Evolutionary conservation across 179 eudicot species (phyloP).

Genomic region (Gypsophila paniculata): DNA sequence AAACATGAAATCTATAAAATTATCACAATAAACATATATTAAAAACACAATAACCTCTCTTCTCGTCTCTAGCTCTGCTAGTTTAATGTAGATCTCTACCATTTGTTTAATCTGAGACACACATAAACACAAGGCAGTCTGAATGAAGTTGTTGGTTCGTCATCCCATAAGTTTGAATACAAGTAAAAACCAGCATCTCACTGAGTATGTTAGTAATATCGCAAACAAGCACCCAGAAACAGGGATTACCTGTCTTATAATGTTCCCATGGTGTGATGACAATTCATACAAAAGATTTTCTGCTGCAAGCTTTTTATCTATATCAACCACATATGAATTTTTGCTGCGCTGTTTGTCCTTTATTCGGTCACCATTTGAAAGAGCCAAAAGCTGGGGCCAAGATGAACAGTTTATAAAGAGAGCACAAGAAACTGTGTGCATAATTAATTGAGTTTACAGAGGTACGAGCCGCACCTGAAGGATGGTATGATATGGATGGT

Average conservation of each 20-base stretch:
- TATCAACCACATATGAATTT: conserved; percentile 94
- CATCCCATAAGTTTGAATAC: not conserved
- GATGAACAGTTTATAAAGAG: not conserved
- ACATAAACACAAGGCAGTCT: conserved; percentile 7
- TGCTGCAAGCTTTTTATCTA: conserved; percentile 92
- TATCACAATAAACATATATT: not conserved
- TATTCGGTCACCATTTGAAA: conserved; percentile 94
- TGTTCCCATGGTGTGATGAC: conserved; percentile 66
- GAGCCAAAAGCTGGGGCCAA: conserved; percentile 67
- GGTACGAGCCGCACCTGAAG: conserved; percentile 56
- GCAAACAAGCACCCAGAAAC: not conserved
- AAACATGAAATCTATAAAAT: not conserved
- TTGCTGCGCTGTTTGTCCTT: conserved; percentile 98
- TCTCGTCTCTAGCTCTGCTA: conserved; percentile 95
- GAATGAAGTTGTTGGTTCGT: not conserved
- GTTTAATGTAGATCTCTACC: conserved; percentile 95
- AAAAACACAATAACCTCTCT: conserved; percentile 60
- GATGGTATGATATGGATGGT: conserved; percentile 96
- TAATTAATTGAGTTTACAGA: conserved; percentile 3
- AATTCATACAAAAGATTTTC: conserved; percentile 78
- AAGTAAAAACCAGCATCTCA: not conserved
- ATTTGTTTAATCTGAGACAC: conserved; percentile 78
- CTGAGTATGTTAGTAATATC: not conserved
- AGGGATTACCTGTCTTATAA: conserved; percentile 64
- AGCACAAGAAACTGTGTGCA: not conserved